Evolutionary conservation across 1,139 yeast genomes (phyloP).

Genomic region (Sugiyamaella castrensis): DNA sequence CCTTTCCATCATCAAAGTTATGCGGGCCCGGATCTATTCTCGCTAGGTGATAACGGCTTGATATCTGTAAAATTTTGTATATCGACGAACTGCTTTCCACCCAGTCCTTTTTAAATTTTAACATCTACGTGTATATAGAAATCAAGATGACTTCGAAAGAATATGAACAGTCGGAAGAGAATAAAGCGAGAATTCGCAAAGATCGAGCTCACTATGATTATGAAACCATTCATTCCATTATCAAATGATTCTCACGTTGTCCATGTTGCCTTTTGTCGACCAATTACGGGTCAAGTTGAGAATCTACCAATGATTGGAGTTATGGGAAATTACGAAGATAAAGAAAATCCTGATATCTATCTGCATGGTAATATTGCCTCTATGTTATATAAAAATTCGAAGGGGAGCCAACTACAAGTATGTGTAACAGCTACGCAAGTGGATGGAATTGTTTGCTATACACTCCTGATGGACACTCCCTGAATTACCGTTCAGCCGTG

Average conservation of each 20-base stretch:
- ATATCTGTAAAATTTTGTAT: too few relatives aligned
- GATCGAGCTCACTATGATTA: slow-evolving; percentile 1
- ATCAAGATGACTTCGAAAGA: too few relatives aligned
- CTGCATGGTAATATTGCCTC: slow-evolving; percentile 2
- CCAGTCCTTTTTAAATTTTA: neutral
- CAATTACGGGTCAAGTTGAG: neutral
- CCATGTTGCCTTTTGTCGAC: neutral
- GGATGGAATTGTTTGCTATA: neutral
- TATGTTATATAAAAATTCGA: neutral
- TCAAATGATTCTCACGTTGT: neutral
- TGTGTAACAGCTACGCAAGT: slow-evolving; percentile 4
- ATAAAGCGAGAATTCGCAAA: neutral
- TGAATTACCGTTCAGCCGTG: neutral
- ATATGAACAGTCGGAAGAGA: neutral
- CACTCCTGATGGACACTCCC: slow-evolving; percentile 1
- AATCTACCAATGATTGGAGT: slow-evolving; percentile 3
- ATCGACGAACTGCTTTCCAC: too few relatives aligned
- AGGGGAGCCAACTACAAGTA: neutral
- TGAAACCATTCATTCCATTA: neutral
- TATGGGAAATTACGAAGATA: neutral
- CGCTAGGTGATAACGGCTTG: too few relatives aligned
- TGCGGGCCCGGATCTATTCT: too few relatives aligned
- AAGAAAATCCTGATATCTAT: neutral
- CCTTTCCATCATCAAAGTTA: too few relatives aligned
- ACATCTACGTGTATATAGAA: neutral